Conservation (phyloP, 306 rosid species). For the Hippophae gyantsensis region DNA sequence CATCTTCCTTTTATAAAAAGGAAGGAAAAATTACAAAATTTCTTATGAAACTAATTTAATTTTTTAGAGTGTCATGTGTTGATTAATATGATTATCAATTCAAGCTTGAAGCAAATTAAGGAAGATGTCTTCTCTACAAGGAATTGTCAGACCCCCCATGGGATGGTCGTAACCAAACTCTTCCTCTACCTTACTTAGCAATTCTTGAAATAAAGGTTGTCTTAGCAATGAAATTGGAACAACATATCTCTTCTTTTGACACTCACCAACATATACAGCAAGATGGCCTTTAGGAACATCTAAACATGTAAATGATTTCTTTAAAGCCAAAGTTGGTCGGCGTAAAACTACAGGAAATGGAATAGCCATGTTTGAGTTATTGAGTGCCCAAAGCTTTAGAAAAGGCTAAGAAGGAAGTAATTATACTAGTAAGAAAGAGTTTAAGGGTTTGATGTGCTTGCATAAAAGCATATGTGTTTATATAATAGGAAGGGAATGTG, state of each 20-base stretch:
- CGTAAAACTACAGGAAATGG: conserved; percentile 12
- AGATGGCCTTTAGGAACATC: conserved; percentile 31
- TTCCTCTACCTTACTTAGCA: neutral
- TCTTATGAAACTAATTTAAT: neutral
- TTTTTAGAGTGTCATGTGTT: neutral
- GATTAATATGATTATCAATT: neutral
- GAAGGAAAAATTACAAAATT: neutral
- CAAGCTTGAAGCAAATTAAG: neutral
- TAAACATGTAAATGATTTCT: neutral
- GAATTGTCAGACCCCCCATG: neutral
- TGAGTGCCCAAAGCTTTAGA: too few species aligned
- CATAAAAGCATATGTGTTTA: too few species aligned
- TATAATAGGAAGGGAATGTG: too few species aligned
- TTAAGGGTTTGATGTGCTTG: too few species aligned
- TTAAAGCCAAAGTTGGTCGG: conserved; percentile 12
- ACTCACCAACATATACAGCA: conserved; percentile 35
- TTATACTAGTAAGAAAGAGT: too few species aligned
- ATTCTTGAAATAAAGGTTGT: conserved; percentile 20
- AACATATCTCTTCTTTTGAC: conserved; percentile 25
- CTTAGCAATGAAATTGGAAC: conserved; percentile 17
- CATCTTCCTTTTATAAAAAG: neutral
- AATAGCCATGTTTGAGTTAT: conserved; percentile 2
- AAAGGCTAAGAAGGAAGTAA: too few species aligned
- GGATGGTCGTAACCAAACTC: neutral
- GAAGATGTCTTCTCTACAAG: neutral